Base-by-base conservation (phyloP, 495 filamentous ascomycete species). In the Rhypophila decipiens region DNA sequence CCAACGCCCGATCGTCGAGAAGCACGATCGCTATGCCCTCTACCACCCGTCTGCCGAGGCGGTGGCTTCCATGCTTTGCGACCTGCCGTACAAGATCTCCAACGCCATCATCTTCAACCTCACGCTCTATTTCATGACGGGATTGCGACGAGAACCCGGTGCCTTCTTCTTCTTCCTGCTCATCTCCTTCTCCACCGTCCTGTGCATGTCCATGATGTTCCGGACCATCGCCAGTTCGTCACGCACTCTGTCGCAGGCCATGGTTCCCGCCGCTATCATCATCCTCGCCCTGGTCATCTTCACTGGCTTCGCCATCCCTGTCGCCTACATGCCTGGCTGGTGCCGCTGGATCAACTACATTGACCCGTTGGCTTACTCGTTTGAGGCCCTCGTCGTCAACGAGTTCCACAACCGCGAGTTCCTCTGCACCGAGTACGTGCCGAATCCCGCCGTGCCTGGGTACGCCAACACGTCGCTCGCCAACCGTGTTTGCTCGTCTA, bases 11-110 rank as follows among this genome's bases (percentile, higher is more conserved):
- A 95, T 96, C 56, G 88, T 96, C 46, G 90, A 96, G 58, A 96
- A 96, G 59, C 90, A 96, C 56, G 69, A 72, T 44, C 82, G 84
- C 50, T 96, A 95, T 60, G 90, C 90, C n/a, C 71, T 96, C 18
- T 95, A 96, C 56, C 90, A 95, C 59, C 87, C 90, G 1, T 88
- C 86, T 3, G 83, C 89, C 12, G 90, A 96, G 69, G 87, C 89
- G 2, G 74, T 94, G 42, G 79, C 89, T 2, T 88, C 84, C 11
- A 88, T 90, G 78, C 67, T 95, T 18, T 82, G 78, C 47, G 90
- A 95, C 55, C 55, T 95, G 54, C 90, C 90, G 0, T 87, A 90
- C 64, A 79, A 79, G 58, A 45, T 78, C 4, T 19, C 45, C 24
- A 77, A 73, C 39, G 42, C 65, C 1, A 59, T 78, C 41, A 55